phyloP scores from a whole-genome alignment of 371 early-diverging fungal genomes.

The Neoconidiobolus thromboides region DNA sequence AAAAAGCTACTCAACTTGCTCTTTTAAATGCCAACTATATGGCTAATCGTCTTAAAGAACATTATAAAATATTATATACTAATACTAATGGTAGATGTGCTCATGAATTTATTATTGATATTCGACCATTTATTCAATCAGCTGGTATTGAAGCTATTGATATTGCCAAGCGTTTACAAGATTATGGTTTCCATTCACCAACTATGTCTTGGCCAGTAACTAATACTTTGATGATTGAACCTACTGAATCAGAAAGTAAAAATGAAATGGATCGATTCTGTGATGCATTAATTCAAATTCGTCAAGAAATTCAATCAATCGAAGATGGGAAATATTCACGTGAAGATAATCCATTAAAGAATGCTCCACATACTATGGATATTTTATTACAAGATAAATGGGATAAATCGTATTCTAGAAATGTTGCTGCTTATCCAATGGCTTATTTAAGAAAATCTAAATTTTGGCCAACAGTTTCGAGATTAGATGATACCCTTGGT shows the following conservation, averaged over 20 bases:
- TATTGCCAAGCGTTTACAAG: conserved; percentile 93
- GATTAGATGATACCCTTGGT: conserved; percentile 89
- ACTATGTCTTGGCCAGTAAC: conserved; percentile 98
- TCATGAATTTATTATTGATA: conserved; percentile 95
- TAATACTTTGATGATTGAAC: conserved; percentile 96
- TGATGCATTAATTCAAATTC: conserved; percentile 90
- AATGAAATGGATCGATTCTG: conserved; percentile 89
- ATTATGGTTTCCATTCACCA: conserved; percentile 94
- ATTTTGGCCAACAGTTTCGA: conserved; percentile 84
- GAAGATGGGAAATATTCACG: conserved; percentile 63
- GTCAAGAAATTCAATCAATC: conserved; percentile 72
- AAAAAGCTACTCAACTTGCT: conserved; percentile 67
- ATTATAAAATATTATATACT: conserved; percentile 78
- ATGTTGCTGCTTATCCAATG: conserved; percentile 83
- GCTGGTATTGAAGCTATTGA: conserved; percentile 82
- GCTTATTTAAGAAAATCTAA: conserved; percentile 58
- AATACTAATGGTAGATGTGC: conserved; percentile 88
- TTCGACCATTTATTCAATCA: conserved; percentile 60
- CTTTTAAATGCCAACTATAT: conserved; percentile 96
- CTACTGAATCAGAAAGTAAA: conserved; percentile 90
- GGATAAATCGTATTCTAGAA: conserved; percentile 59
- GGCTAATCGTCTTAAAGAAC: conserved; percentile 63
- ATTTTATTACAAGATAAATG: conserved; percentile 54
- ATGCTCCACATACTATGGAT: conserved; percentile 75
- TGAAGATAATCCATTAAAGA: conserved; percentile 66